Evolutionary conservation across 2,329 filamentous ascomycete species (phyloP).

Genomic region (Diplodia corticola): DNA sequence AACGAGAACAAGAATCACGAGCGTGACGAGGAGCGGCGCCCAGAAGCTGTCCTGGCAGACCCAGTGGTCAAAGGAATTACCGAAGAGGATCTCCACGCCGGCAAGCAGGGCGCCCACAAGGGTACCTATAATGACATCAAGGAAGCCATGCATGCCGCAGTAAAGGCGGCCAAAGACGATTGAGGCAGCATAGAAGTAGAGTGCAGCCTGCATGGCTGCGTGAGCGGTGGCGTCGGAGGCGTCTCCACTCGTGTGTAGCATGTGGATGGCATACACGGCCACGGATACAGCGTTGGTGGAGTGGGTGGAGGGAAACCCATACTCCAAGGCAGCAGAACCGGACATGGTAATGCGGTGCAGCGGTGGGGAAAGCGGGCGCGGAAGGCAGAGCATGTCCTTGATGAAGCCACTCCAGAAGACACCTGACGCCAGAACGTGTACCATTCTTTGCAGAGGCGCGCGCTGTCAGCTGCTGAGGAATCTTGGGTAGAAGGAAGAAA

Average conservation of each 20-base stretch:
- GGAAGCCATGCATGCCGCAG: constrained; percentile 97
- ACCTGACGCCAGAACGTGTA: constrained; percentile 65
- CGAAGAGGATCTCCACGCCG: constrained; percentile 56
- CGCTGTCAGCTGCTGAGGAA: constrained; percentile 13
- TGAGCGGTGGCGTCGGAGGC: constrained; percentile 60
- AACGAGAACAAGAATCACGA: constrained; percentile 73
- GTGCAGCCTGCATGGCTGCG: constrained; percentile 63
- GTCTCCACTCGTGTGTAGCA: constrained; percentile 66
- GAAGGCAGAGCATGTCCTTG: constrained; percentile 91
- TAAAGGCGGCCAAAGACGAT: constrained; percentile 91
- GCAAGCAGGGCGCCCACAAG: constrained; percentile 69
- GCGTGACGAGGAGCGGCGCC: constrained; percentile 63
- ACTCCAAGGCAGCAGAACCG: constrained; percentile 89
- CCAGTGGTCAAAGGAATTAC: constrained; percentile 66
- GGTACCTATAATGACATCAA: constrained; percentile 83
- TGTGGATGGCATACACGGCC: constrained; percentile 76
- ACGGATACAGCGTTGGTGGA: constrained; percentile 97
- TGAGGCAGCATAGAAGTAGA: constrained; percentile 83
- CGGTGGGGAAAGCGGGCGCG: constrained; percentile 86
- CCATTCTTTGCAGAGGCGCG: constrained; percentile 32
- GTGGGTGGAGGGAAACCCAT: constrained; percentile 95
- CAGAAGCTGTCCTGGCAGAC: constrained; percentile 57
- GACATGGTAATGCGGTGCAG: constrained; percentile 97
- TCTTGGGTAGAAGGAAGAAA: neutral
- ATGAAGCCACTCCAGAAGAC: constrained; percentile 78